Evolutionary conservation across 129 eudicot genomes (phyloP).

Genomic region (Helianthus tuberosus): DNA sequence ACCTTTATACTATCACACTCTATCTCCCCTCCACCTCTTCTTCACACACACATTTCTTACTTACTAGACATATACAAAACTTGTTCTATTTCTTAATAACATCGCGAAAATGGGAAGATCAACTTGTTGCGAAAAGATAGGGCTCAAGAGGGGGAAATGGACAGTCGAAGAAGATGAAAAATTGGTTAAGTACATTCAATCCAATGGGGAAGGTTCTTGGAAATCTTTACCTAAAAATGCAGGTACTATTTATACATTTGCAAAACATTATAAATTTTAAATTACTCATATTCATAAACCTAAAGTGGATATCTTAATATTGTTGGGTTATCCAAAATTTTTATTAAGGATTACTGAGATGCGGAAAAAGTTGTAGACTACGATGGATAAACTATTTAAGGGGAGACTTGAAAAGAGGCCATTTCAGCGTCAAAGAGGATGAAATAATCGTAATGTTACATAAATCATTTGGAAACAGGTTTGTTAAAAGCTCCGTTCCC

Average conservation of each 20-base stretch:
- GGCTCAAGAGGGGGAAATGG: constrained; percentile 81
- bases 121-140: constrained; percentile 85
- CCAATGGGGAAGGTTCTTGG: constrained; percentile 89
- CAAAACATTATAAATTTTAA: not conserved
- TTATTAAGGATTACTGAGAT: constrained; percentile 64
- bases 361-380: constrained; percentile 85
- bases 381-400: constrained; percentile 87
- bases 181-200: constrained; percentile 60
- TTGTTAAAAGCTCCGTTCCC: not conserved
- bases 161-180: constrained; percentile 74
- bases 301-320: not conserved
- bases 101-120: constrained; percentile 64
- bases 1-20: not conserved
- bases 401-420: constrained; percentile 81
- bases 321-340: not conserved
- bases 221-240: constrained; percentile 86
- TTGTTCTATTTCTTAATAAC: not conserved
- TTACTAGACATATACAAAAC: not conserved
- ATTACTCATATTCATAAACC: not conserved
- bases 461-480: constrained; percentile 74
- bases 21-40: not conserved
- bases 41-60: not conserved
- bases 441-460: constrained; percentile 64
- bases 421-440: constrained; percentile 58
- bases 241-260: constrained; percentile 32